Base-by-base conservation (phyloP, 2,329 filamentous ascomycete species). In the Neopestalotiopsis sp. region DNA sequence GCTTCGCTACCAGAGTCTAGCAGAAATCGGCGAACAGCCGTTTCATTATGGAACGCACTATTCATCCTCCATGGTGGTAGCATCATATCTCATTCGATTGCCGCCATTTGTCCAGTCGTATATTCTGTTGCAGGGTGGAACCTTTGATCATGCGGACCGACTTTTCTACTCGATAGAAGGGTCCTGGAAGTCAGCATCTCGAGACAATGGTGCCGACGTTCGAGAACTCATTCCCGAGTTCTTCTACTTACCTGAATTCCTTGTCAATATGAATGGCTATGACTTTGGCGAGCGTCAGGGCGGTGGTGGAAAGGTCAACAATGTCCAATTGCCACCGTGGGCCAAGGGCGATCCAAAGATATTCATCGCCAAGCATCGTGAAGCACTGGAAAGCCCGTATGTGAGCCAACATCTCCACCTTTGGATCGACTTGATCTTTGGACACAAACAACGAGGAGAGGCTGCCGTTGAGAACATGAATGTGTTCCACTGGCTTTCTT, bases 41-140 rank as follows among this genome's bases (percentile, higher is more conserved):
- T 99, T 98, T 78, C 96, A 99, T 78, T 99, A 98, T 74, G 96
- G 96, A 20, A 99, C 97, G 0, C 97, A 99, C 79, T 99, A 99
- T 79, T 98, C 96, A 1, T 98, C 96, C 2, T 96, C 96, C 7
- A 99, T 98, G 96, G 98, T 97, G 69, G 96, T 99, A 6, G 94
- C 94, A 13, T 98, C 95, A 0, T 99, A 98, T 76, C 87, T 99
- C 56, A 98, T 99, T 75, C 92, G 96, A 20, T 86, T 99, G 17
- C 95, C 97, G 65, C 96, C 96, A 0, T 99, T 98, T 78, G 95
- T 98, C 30, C 94, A 98, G 74, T 97, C 96, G 0, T 98, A 97
- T 77, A 89, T 98, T 24, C 85, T 98, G 9, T 88, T 99, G 1
- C 96, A 99, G 79, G 96, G 96, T n/a, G 95, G 95, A 5, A 94